Evolutionary conservation across 306 rosid species (phyloP).

Genomic region (Carpinus fangiana): DNA sequence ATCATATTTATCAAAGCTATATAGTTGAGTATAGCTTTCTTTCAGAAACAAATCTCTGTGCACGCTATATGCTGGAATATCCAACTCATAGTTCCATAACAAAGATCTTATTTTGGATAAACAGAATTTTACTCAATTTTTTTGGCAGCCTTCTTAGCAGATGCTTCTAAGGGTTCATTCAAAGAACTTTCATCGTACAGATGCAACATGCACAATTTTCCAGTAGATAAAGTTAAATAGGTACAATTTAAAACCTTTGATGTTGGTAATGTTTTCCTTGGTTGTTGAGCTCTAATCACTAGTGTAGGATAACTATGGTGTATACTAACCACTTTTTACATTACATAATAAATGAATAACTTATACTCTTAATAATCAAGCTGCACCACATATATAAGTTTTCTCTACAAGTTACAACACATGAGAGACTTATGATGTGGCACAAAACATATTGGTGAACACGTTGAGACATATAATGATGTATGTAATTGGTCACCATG

Average conservation of each 20-base stretch:
- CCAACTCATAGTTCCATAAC: background rate
- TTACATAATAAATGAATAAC: background rate
- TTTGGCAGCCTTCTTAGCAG: conserved; percentile 1
- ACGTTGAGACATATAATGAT: background rate
- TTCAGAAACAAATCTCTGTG: background rate
- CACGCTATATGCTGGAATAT: background rate
- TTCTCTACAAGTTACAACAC: background rate
- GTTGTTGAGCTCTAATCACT: background rate
- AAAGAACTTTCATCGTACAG: background rate
- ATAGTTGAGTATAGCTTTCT: background rate
- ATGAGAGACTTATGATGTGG: background rate
- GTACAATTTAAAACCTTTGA: background rate
- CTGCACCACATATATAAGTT: background rate
- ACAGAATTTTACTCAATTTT: background rate
- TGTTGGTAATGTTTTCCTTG: background rate
- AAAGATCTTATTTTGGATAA: background rate
- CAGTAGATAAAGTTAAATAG: background rate
- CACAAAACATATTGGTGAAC: background rate
- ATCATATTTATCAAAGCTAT: background rate
- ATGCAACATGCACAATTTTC: background rate
- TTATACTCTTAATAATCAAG: background rate
- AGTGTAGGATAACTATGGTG: background rate
- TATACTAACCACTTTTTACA: background rate
- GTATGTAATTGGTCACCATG: conserved; percentile 47
- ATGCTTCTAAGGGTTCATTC: background rate